These are phyloP conservation scores for Paspalum notatum DNA, from an alignment of 176 grass and related monocot genomes.

Conservation along the genomic window DNA sequence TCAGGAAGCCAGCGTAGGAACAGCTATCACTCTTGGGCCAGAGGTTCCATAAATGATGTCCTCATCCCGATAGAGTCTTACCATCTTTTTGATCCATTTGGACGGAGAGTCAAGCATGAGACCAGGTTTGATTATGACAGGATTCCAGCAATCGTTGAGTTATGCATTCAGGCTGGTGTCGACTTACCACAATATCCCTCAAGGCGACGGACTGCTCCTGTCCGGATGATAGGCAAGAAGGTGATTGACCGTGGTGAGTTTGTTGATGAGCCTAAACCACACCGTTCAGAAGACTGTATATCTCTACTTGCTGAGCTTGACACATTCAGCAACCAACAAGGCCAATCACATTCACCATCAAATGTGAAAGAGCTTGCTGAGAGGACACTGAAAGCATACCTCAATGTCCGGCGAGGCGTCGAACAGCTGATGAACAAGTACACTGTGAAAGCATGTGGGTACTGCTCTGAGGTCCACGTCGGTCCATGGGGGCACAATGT, in stretches of 20 bases:
- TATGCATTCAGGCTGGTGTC: slow-evolving; percentile 94
- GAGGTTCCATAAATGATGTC: slow-evolving; percentile 77
- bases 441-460: slow-evolving; percentile 86
- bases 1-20: slow-evolving; percentile 69
- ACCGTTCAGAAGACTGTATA: slow-evolving; percentile 56
- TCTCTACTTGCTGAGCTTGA: slow-evolving; percentile 81
- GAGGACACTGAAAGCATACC: slow-evolving; percentile 78
- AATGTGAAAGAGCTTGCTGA: slow-evolving; percentile 66
- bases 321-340: slow-evolving; percentile 59
- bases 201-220: slow-evolving; percentile 66
- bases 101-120: slow-evolving; percentile 83
- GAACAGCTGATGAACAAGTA: slow-evolving; percentile 75
- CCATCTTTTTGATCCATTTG: slow-evolving; percentile 92
- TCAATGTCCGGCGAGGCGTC: slow-evolving; percentile 57
- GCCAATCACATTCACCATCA: slow-evolving; percentile 31
- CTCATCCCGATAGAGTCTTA: slow-evolving; percentile 89
- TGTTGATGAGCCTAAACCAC: slow-evolving; percentile 75
- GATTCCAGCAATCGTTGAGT: slow-evolving; percentile 87
- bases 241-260: slow-evolving; percentile 68
- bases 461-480: slow-evolving; percentile 89
- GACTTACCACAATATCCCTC: slow-evolving; percentile 83
- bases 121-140: slow-evolving; percentile 81
- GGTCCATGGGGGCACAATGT: slow-evolving; percentile 93
- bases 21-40: slow-evolving; percentile 82
- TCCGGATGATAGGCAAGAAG: slow-evolving; percentile 91